Conservation (phyloP, 139 green algal species). For the Closterium sp. region DNA sequence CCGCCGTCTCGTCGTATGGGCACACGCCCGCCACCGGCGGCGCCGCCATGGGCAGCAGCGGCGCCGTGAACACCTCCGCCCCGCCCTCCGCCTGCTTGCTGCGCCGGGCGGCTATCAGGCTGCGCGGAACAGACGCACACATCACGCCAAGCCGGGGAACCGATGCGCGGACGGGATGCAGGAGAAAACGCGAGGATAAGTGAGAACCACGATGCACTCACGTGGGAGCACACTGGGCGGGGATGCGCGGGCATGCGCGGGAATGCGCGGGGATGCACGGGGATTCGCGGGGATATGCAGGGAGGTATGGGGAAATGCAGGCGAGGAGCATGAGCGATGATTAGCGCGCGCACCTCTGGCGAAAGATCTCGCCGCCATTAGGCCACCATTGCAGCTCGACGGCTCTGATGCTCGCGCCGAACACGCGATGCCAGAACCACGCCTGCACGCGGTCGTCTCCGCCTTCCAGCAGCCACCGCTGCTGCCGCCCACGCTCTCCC, state of each 20-base stretch:
- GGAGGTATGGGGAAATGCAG: not conserved
- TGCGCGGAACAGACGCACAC: not conserved
- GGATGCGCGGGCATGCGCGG: no score
- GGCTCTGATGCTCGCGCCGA: not conserved
- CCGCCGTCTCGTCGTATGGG: not conserved
- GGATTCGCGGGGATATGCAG: not conserved
- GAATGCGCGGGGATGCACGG: no score
- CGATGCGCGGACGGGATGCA: not conserved
- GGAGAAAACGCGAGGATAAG: not conserved
- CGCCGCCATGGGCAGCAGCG: not conserved
- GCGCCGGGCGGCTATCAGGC: not conserved
- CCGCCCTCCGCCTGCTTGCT: not conserved
- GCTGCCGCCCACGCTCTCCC: not conserved
- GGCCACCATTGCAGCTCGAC: not conserved
- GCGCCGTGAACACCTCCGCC: not conserved
- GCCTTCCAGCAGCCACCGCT: not conserved
- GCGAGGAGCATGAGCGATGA: not conserved
- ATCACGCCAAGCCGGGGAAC: no score
- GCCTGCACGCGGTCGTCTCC: not conserved
- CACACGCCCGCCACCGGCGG: not conserved
- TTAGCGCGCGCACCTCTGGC: not conserved
- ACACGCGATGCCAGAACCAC: not conserved
- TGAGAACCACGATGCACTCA: not conserved
- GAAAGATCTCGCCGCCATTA: not conserved
- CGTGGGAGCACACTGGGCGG: no score